Conservation (phyloP, 179 eudicot genomes). For the Patellifolia procumbens region DNA sequence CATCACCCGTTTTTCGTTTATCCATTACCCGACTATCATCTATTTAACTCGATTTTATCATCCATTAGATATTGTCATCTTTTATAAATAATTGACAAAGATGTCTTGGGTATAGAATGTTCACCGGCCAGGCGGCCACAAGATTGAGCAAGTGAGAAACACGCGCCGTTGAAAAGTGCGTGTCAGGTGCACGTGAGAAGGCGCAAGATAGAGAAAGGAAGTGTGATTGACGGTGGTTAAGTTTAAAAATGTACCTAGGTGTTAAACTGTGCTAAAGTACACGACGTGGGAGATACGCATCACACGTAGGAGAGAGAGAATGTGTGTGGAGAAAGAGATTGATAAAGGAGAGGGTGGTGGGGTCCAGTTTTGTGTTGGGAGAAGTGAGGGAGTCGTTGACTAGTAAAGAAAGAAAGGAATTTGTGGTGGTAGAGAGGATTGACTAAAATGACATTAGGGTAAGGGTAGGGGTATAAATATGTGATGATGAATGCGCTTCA, state of each 20-base stretch:
- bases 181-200: slow-evolving; percentile 1
- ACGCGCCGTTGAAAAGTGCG: background rate
- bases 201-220: background rate
- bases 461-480: too few relatives aligned
- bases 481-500: background rate
- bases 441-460: background rate
- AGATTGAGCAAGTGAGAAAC: too few relatives aligned
- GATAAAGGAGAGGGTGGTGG: background rate
- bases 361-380: background rate
- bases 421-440: background rate
- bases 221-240: too few relatives aligned
- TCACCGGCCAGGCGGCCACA: too few relatives aligned
- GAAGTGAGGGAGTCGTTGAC: background rate
- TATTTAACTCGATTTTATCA: too few relatives aligned
- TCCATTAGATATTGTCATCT: too few relatives aligned
- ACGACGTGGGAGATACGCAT: background rate
- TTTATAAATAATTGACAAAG: too few relatives aligned
- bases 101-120: too few relatives aligned
- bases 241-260: too few relatives aligned
- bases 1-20: too few relatives aligned
- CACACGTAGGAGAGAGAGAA: background rate
- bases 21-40: too few relatives aligned
- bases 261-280: background rate
- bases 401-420: background rate
- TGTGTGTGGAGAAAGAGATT: too few relatives aligned